A percentile compares a stretch with the other conserved stretches of the same genome.
These are phyloP conservation scores for Rutidosis leptorrhynchoides DNA, from an alignment of 129 eudicot genomes.

Conservation along the genomic window DNA sequence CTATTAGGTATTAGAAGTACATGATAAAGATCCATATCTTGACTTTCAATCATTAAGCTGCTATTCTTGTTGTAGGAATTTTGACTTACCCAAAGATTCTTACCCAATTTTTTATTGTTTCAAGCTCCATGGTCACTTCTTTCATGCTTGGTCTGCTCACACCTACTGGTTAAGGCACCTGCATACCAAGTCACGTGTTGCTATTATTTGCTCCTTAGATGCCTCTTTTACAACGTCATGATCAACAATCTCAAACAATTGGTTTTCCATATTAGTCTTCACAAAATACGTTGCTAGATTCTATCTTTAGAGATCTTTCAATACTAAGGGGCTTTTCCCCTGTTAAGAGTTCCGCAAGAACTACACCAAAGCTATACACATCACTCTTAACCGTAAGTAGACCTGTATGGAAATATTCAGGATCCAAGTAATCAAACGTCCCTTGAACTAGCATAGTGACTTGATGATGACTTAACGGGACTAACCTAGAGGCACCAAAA, in stretches of 20 bases:
- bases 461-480: neutral
- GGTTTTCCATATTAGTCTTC: neutral
- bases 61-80: neutral
- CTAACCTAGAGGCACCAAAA: neutral
- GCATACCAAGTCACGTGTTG: neutral
- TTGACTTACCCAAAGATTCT: neutral
- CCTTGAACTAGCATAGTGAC: neutral
- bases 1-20: no score
- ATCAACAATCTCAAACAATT: neutral
- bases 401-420: neutral
- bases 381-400: neutral
- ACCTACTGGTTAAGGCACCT: slow-evolving; percentile 2
- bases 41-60: neutral
- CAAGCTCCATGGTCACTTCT: slow-evolving; percentile 5
- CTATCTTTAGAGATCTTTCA: neutral
- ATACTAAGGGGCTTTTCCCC: neutral
- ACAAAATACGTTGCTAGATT: neutral
- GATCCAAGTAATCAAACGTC: neutral
- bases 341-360: neutral
- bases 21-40: neutral
- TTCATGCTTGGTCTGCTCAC: neutral
- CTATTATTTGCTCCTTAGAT: neutral
- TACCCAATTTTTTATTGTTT: neutral
- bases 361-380: neutral
- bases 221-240: neutral